A percentile compares a stretch with the other conserved stretches of the same genome.
Evolutionary conservation across 768 basidiomycete species (phyloP).

Genomic region (Collybiopsis confluens): DNA sequence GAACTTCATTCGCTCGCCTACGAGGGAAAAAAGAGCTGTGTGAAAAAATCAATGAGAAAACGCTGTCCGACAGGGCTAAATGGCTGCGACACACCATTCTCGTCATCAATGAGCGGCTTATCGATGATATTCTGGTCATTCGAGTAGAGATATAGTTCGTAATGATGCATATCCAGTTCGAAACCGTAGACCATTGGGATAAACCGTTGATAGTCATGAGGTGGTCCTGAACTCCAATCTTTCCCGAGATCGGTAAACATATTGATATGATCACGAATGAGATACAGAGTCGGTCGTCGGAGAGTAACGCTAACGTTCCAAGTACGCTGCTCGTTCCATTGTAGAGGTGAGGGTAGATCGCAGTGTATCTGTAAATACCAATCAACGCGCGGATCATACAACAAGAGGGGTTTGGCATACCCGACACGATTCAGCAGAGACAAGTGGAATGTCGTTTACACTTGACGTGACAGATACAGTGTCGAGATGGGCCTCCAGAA

Average conservation of each 20-base stretch:
- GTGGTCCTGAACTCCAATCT: slow-evolving; percentile 86
- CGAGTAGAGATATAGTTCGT: slow-evolving; percentile 73
- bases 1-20: slow-evolving; percentile 52
- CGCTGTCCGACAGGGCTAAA: not conserved
- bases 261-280: slow-evolving; percentile 91
- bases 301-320: slow-evolving; percentile 79
- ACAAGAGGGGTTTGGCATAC: slow-evolving; percentile 38
- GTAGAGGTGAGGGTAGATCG: slow-evolving; percentile 74
- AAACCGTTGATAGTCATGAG: slow-evolving; percentile 76
- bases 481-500: slow-evolving; percentile 79
- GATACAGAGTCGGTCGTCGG: slow-evolving; percentile 65
- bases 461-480: slow-evolving; percentile 75
- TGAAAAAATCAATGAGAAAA: not conserved
- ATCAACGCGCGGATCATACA: not conserved
- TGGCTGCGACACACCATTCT: slow-evolving; percentile 61
- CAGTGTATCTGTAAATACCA: slow-evolving; percentile 50
- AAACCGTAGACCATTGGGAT: slow-evolving; percentile 77
- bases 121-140: slow-evolving; percentile 98
- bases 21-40: slow-evolving; percentile 70
- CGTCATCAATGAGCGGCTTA: slow-evolving; percentile 73
- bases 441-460: slow-evolving; percentile 80
- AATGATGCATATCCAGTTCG: slow-evolving; percentile 69
- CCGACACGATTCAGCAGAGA: slow-evolving; percentile 74
- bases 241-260: slow-evolving; percentile 90
- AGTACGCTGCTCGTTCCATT: slow-evolving; percentile 75